Evolutionary conservation across 192 early-diverging fungal genomes (phyloP), one percentile per base, ranked within the genome.

Genomic region (Backusella luteola): DNA sequence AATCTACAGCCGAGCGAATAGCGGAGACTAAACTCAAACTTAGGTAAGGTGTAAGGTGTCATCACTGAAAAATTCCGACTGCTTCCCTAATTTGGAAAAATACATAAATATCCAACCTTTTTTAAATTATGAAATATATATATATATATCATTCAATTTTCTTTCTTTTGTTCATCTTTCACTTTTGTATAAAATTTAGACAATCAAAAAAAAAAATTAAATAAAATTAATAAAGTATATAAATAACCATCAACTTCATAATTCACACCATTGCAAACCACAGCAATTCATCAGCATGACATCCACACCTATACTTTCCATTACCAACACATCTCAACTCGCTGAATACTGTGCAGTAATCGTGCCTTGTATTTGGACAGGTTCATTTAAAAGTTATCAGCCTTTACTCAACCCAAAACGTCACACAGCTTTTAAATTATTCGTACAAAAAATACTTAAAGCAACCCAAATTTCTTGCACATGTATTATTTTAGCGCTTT

Each of bases 401-500:
- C 73, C 29, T 11, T 7, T 75, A 32, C 35, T 73, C 4, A 42
- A 56, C 1, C 67, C 67, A 52, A 69, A 69, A 71, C 34, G 73
- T 23, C 49, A 73, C 17, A 21, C 23, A 11, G 34, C 67, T 29
- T 91, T 90, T 59, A 80, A 80, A 77, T 73, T 81, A 42, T 91
- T 88, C 63, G 84, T 81, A 73, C 68, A 77, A 19, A 79, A 91
- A 59, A 81, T 93, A 23, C 77, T 94, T 21, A 81, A 83, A 19
- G 85, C 85, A 17, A 91, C 91, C 8, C 87, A 87, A 74, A 85
- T 94, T 8, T 88, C 89, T 0, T 88, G 84, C 23, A 88, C 89
- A 8, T 89, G 89, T n/a, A 84, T 94, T 21, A 70, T 91, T 11
- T 71, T 92, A 26, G 82, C 91, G 0, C 82, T 94, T 32, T 87